Base-by-base conservation (phyloP, 805 yeast species). In the Lipomyces sp. region DNA sequence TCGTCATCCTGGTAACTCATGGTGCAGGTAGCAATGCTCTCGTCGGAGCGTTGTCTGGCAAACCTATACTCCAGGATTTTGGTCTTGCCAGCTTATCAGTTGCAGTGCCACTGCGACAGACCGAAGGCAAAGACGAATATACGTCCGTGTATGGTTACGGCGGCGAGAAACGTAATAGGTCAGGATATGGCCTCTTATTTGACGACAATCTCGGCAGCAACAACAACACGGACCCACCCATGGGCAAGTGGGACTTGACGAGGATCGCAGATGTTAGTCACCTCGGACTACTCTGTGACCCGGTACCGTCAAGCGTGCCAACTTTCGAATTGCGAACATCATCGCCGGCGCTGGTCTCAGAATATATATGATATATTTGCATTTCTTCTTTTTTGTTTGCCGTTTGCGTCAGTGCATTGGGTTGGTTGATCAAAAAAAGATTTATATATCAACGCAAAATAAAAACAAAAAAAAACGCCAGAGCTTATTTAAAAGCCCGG, bases 1-100 rank as follows among this genome's bases (percentile, higher is more conserved):
- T 74, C 5, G 62, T 77, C 10, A 60, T 78, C 2, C 62, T 78
- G 7, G 80, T 78, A 10, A 76, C 81, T 30, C 81, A 78, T 61
- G 81, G 81, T 2, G 80, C 81, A 4, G 75, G 79, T 2, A 76
- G 80, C 66, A 79, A 79, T 53, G 75, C 81, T 3, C 65, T 78
- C 51, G 71, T 79, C n/a, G 79, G 78, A 10, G 73, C 70, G 6
- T 57, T 78, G 18, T 63, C 72, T 8, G 70, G 72, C 50, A 71
- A 69, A 62, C 80, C 81, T 2, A 68, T 76, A 53, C 72, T 78
- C 57, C 66, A 69, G 34, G 72, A 75, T 35, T 70, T 78, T 33
- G 74, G 73, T 6, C 70, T 76, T 32, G 78, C 74, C 11, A 69
- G 73, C 34, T 54, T 72, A 45, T 59, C 74, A 3, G 69, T 72